phyloP scores from a whole-genome alignment of 148 eudicot species.

The Spergularia marina region DNA sequence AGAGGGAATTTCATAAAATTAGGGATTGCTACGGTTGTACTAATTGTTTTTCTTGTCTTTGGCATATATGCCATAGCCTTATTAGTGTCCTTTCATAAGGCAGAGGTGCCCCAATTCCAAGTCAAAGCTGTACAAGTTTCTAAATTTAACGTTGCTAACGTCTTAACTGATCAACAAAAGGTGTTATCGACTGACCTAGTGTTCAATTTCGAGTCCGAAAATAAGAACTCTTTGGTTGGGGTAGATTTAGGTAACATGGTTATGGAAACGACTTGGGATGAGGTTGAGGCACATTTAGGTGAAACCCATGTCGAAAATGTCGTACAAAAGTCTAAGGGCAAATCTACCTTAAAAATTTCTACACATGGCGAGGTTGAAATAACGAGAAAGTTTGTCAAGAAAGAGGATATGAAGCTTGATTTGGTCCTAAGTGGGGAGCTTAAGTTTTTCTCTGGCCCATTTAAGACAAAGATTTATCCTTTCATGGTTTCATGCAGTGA shows the following conservation, averaged over 20 bases:
- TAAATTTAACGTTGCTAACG: conserved; percentile 22
- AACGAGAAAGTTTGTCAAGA: conserved; percentile 12
- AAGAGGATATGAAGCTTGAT: conserved; percentile 38
- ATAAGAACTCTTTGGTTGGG: conserved; percentile 28
- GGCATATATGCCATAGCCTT: conserved; percentile 21
- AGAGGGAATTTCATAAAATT: conserved; percentile 7
- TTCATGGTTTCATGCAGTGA: conserved; percentile 33
- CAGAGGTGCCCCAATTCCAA: conserved; percentile 27
- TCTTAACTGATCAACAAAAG: conserved; percentile 12
- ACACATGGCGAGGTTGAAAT: conserved; percentile 38
- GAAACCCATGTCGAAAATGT: conserved; percentile 26
- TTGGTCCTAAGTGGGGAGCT: conserved; percentile 32
- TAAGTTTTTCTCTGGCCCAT: conserved; percentile 30
- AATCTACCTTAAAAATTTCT: conserved; percentile 19
- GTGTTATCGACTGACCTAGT: conserved; percentile 34
- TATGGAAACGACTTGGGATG: conserved; percentile 37
- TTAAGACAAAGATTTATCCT: conserved; percentile 26
- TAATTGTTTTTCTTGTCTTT: conserved; percentile 8
- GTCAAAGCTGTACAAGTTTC: conserved; percentile 28
- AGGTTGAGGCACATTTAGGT: conserved; percentile 31
- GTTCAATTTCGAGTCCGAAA: conserved; percentile 22
- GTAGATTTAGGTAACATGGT: conserved; percentile 31
- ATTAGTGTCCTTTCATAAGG: conserved; percentile 25
- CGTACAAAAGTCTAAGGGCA: conserved; percentile 23
- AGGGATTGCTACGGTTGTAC: not conserved